Evolutionary conservation across 176 grass and related monocot genomes (phyloP), one percentile per base, ranked within the genome.

Genomic region (bread wheat (Triticum aestivum)): DNA sequence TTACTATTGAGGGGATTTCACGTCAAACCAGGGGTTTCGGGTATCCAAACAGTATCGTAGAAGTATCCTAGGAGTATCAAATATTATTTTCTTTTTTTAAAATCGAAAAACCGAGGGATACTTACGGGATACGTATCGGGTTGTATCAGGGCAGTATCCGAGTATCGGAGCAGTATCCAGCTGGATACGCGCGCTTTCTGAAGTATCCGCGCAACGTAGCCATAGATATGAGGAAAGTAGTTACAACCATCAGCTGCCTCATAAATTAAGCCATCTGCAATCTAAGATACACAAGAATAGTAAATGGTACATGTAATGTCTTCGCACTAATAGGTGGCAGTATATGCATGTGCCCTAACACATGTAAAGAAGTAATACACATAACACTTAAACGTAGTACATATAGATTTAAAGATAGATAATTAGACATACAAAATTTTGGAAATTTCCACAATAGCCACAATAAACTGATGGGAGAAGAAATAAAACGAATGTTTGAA

Each of bases 211-310:
- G n/a, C n/a, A n/a, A n/a, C n/a, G n/a, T n/a, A n/a, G n/a, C 95
- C 95, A 65, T 97, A 94, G 62, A 97, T 94, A 91, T 94, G 95
- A 70, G 95, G 95, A 37, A 97, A 97, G 66, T 89, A 86, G 32
- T 83, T 97, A 35, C 79, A 85, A 54, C 65, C 86, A 80, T 97
- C 90, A 24, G 24, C 24, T 0, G 24, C 24, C 24, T 24, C 0
- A 24, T 24, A 24, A 24, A 24, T 24, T 24, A 21, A 79, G 11
- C 89, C 95, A 71, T 94, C 86, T 65, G 84, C 74, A 83, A 97
- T 75, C 95, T 94, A 77, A 75, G 59, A 81, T 77, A 71, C 69
- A 79, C 34, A 76, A 61, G 26, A 75, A 41, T 7, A 73, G 10
- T 45, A 68, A 84, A 24, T 17, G n/a, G 41, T 56, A n/a, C 13